phyloP scores from a whole-genome alignment of 805 yeast species.

The Pichia phayaonensis region DNA sequence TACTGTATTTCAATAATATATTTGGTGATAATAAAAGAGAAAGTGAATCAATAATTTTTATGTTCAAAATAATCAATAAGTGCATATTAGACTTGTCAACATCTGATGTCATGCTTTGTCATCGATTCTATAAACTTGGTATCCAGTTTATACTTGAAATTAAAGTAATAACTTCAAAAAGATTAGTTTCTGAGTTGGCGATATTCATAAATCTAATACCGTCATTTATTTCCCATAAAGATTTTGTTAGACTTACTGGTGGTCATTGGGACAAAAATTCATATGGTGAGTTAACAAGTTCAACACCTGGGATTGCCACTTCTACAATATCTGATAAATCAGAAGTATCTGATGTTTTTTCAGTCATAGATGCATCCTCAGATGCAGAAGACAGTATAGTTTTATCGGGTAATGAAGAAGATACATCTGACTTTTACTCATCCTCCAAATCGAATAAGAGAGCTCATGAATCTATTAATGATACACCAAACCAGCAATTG shows the following conservation, averaged over 20 bases:
- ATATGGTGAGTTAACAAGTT: background rate
- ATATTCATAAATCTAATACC: conserved; percentile 40
- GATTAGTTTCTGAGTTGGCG: conserved; percentile 36
- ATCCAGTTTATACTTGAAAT: conserved; percentile 29
- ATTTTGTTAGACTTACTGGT: conserved; percentile 24
- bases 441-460: background rate
- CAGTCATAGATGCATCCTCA: background rate
- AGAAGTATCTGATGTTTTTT: background rate
- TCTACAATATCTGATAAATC: background rate
- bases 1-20: conserved; percentile 11
- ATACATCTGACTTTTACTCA: background rate
- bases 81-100: conserved; percentile 36
- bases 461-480: background rate
- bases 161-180: conserved; percentile 35
- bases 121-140: conserved; percentile 34
- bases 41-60: conserved; percentile 19
- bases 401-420: conserved; percentile 5
- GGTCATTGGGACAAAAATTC: conserved; percentile 18
- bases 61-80: conserved; percentile 40
- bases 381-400: conserved; percentile 9
- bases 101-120: conserved; percentile 31
- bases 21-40: conserved; percentile 19
- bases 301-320: background rate
- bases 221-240: conserved; percentile 28
- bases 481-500: background rate